These are phyloP conservation scores for Gaultheria prostrata DNA, from an alignment of 148 eudicot genomes.

Conservation along the genomic window DNA sequence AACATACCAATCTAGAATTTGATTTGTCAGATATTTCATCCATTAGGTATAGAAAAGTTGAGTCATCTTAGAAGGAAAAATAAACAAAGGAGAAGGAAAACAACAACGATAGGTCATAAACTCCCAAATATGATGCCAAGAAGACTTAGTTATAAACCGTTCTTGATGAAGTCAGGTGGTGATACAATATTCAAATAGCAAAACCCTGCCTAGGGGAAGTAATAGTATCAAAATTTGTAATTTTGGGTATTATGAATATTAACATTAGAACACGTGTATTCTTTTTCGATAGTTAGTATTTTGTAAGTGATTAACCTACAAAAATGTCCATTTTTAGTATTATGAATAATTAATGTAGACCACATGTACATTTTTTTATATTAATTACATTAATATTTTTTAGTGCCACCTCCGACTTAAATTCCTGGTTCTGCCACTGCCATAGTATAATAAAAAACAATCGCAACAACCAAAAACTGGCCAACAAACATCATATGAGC, in stretches of 20 bases:
- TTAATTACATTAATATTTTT: too few species aligned
- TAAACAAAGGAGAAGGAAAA: background rate
- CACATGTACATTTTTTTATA: too few species aligned
- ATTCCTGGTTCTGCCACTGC: background rate
- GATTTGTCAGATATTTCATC: conserved; percentile 8
- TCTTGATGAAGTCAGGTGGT: background rate
- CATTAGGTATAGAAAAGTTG: background rate
- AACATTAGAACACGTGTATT: too few species aligned
- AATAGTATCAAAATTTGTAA: background rate
- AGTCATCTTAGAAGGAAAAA: background rate
- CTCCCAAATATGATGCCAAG: background rate
- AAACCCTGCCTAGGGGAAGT: background rate
- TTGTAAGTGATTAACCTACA: background rate
- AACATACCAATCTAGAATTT: conserved; percentile 69
- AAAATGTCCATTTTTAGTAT: background rate
- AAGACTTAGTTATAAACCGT: background rate
- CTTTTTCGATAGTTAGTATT: too few species aligned
- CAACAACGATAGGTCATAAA: background rate
- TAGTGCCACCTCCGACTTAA: too few species aligned
- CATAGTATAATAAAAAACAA: background rate
- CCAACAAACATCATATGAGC: background rate
- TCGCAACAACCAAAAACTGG: background rate
- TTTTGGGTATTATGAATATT: too few species aligned
- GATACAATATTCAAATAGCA: background rate
- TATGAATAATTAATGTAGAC: too few species aligned